These are phyloP conservation scores for Spencermartinsiella ligniputridi DNA, from an alignment of 1,139 yeast genomes.

Conservation along the genomic window DNA sequence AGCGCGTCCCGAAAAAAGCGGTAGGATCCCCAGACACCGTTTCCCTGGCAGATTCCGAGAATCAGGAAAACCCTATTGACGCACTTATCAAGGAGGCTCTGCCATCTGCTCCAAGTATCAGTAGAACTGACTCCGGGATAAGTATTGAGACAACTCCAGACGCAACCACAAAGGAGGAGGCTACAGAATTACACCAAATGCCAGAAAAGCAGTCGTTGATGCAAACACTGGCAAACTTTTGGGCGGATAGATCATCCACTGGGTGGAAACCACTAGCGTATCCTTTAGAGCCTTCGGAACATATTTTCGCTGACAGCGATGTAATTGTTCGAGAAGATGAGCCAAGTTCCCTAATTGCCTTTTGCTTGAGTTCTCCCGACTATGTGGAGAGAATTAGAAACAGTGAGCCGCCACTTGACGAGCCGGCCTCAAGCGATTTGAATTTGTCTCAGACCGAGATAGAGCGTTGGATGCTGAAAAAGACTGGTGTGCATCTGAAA, in stretches of 20 bases:
- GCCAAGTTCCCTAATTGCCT: conserved; percentile 91
- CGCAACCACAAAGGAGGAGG: not conserved
- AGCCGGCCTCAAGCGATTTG: conserved; percentile 14
- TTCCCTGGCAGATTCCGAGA: not conserved
- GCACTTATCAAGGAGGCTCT: not conserved
- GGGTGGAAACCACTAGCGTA: conserved; percentile 91
- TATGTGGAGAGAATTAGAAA: conserved; percentile 60
- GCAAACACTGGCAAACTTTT: conserved; percentile 81
- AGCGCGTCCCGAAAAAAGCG: not conserved
- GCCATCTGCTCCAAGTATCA: not conserved
- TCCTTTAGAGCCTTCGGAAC: conserved; percentile 70
- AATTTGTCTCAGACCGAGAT: conserved; percentile 1
- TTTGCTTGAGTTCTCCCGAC: conserved; percentile 81
- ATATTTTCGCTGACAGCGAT: conserved; percentile 88
- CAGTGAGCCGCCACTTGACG: conserved; percentile 21
- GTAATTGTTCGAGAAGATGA: conserved; percentile 95
- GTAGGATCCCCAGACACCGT: not conserved
- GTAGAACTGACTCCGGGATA: not conserved
- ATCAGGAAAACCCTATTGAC: not conserved
- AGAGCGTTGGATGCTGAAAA: conserved; percentile 71
- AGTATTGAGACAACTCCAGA: not conserved
- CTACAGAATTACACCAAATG: conserved; percentile 29
- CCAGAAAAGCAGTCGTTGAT: conserved; percentile 72
- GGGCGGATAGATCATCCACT: conserved; percentile 97
- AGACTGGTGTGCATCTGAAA: conserved; percentile 83